Evolutionary conservation across 164 flowering plant genomes (phyloP).

Genomic region (Umbellularia californica): DNA sequence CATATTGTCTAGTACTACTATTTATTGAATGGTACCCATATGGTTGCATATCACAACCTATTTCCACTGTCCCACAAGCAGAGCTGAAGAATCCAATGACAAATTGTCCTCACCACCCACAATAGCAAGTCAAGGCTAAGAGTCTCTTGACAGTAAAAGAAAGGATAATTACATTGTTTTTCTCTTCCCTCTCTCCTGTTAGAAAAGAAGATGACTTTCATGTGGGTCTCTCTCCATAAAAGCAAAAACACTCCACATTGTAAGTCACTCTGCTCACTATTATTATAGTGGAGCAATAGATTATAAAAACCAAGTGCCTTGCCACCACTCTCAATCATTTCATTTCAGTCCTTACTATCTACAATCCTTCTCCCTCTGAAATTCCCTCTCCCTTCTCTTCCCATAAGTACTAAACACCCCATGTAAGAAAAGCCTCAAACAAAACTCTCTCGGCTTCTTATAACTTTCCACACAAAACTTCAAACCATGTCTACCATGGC

Average conservation of each 20-base stretch:
- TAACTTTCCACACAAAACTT: not conserved
- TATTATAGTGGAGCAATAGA: slow-evolving; percentile 8
- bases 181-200: not conserved
- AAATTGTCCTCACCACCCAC: not conserved
- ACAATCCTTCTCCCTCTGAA: slow-evolving; percentile 8
- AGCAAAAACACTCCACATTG: not conserved
- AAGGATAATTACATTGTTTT: not conserved
- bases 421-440: not conserved
- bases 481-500: slow-evolving; percentile 23
- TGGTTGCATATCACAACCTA: slow-evolving; percentile 8
- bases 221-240: not conserved
- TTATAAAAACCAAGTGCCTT: slow-evolving; percentile 17
- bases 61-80: slow-evolving; percentile 6
- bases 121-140: no score
- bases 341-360: slow-evolving; percentile 18
- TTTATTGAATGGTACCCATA: not conserved
- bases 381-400: not conserved
- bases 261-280: not conserved
- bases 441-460: not conserved
- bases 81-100: slow-evolving; percentile 49
- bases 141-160: no score
- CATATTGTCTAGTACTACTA: not conserved
- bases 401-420: not conserved
- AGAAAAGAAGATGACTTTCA: not conserved
- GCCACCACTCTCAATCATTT: slow-evolving; percentile 47